Percentiles rank a stretch among this genome's conserved stretches.
phyloP scores from a whole-genome alignment of 371 early-diverging fungal species.

The Mucor plumbeus region DNA sequence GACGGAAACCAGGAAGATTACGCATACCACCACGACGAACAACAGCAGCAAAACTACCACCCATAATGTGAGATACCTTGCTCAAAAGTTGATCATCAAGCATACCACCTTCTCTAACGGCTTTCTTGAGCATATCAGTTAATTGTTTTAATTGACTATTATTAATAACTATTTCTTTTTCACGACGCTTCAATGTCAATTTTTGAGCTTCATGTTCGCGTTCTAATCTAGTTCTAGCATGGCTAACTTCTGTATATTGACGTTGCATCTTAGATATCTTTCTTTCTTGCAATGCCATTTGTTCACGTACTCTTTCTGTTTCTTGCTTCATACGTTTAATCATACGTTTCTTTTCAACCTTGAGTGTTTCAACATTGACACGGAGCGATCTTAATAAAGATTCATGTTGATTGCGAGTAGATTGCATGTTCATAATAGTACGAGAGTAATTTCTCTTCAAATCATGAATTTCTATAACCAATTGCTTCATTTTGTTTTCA shows the following conservation, averaged over 20 bases:
- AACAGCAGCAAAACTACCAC: slow-evolving; percentile 51
- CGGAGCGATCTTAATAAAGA: slow-evolving; percentile 56
- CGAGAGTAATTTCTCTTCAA: slow-evolving; percentile 66
- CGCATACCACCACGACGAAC: slow-evolving; percentile 39
- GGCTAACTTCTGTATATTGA: slow-evolving; percentile 69
- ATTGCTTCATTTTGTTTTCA: slow-evolving; percentile 73
- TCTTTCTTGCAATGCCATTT: slow-evolving; percentile 68
- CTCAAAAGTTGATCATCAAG: slow-evolving; percentile 48
- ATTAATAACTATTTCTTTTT: slow-evolving; percentile 61
- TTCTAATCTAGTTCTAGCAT: slow-evolving; percentile 72
- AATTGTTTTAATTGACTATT: slow-evolving; percentile 61
- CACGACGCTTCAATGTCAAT: slow-evolving; percentile 58
- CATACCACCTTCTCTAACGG: slow-evolving; percentile 53
- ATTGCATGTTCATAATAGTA: slow-evolving; percentile 59
- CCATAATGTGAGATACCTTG: slow-evolving; percentile 50
- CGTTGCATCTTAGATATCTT: slow-evolving; percentile 76
- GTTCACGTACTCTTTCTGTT: slow-evolving; percentile 69
- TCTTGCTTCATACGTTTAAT: slow-evolving; percentile 82
- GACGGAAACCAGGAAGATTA: slow-evolving; percentile 29
- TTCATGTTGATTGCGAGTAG: slow-evolving; percentile 62
- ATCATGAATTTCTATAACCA: slow-evolving; percentile 75
- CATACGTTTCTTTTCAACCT: slow-evolving; percentile 81
- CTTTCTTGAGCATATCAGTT: slow-evolving; percentile 56
- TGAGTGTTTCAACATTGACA: slow-evolving; percentile 66
- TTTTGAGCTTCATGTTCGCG: slow-evolving; percentile 72